Evolutionary conservation across 1,284 basidiomycete genomes (phyloP).

Genomic region (Grifola frondosa): DNA sequence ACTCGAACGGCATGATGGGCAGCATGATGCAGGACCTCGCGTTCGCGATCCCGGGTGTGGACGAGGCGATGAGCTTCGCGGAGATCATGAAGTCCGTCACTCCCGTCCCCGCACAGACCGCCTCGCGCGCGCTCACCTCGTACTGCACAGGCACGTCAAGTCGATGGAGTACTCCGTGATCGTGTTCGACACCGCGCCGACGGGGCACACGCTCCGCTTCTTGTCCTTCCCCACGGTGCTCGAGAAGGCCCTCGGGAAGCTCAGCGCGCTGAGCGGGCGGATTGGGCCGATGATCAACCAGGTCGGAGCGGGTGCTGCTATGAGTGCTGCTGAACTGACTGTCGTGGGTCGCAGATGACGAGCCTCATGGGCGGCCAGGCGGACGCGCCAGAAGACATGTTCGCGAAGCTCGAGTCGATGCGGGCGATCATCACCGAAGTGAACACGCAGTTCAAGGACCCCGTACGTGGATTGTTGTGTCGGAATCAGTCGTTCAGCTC

Average conservation of each 20-base stretch:
- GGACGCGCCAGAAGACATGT: conserved; percentile 94
- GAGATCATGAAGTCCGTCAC: conserved; percentile 97
- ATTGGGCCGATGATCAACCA: conserved; percentile 98
- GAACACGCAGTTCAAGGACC: conserved; percentile 99
- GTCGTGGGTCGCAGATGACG: conserved; percentile 64
- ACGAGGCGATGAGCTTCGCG: conserved; percentile 99
- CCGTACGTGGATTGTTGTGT: conserved; percentile 52
- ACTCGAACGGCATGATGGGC: conserved; percentile 94
- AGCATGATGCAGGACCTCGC: conserved; percentile 99
- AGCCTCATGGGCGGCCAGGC: conserved; percentile 91
- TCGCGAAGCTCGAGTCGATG: conserved; percentile 97
- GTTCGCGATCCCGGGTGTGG: conserved; percentile 98
- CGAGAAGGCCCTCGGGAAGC: conserved; percentile 95
- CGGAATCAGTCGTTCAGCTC: conserved; percentile 2
- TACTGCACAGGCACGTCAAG: conserved; percentile 83
- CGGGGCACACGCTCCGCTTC: conserved; percentile 97
- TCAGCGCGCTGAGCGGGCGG: conserved; percentile 86
- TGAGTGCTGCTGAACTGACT: not conserved
- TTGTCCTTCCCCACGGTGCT: conserved; percentile 97
- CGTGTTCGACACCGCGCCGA: conserved; percentile 98
- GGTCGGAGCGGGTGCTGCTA: conserved; percentile 37
- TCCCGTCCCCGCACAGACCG: not conserved
- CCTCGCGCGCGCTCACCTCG: not conserved
- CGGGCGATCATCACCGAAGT: conserved; percentile 97
- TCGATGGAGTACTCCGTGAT: conserved; percentile 99